Evolutionary conservation across 108 stramenopile species (phyloP), one percentile per base, ranked within the genome.

Genomic region (Nitzschia putrida): DNA sequence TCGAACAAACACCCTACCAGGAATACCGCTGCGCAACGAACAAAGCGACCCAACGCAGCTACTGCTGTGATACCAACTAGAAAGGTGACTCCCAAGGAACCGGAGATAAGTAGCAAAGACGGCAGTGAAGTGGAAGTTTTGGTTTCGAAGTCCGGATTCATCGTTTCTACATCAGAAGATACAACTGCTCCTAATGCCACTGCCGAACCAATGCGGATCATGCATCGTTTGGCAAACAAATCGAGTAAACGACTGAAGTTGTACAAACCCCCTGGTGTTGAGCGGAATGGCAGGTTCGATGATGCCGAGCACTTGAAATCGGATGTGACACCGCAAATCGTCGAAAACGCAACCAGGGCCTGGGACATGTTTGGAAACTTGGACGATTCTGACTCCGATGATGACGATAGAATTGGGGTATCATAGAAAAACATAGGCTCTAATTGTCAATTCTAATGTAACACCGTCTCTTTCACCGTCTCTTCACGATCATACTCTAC

Each of bases 1-100:
- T 50, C 57, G 29, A 76, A 76, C 44, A 29, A 49, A 2, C 66
- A 67, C 58, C 73, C 73, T 14, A 38, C 34, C 25, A 42, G 49
- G 25, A 23, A 66, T 24, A 5, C 64, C 18, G 1, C 44, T n/a
- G n/a, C n/a, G 1, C 61, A 7, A 3, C 22, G 3, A 21, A 24
- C 45, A 16, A 63, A 3, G 42, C 43, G 22, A 4, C 29, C 29
- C 4, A 34, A 34, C 29, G 4, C 29, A 34, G 29, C 29, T 34
- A 34, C 29, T 3, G 29, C 29, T 34, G 29, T 4, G 29, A 34
- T 34, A 34, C 29, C 29, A 34, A 4, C 29, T 4, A 4, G 1
- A 3, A 34, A 1, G 29, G 29, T 34, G 29, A 34, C 29, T 34
- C 29, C 29, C 1, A 34, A 34, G 29, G 29, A 34, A 34, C 4